phyloP scores from a whole-genome alignment of 345 rosid species.

The Ceriops tagal region DNA sequence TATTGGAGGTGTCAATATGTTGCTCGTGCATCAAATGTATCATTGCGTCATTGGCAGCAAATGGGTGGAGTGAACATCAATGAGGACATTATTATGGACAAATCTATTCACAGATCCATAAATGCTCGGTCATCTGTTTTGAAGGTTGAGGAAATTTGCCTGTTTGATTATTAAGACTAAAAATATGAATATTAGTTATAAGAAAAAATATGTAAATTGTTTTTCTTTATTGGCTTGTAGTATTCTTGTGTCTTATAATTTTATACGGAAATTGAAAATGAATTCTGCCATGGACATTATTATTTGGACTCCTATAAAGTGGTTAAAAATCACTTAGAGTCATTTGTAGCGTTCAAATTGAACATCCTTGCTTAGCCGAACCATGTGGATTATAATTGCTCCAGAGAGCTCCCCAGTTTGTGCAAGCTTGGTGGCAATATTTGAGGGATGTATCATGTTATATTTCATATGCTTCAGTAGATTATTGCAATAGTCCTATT shows the following conservation, averaged over 20 bases:
- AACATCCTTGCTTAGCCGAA: constrained; percentile 1
- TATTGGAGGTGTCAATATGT: constrained; percentile 95
- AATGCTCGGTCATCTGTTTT: constrained; percentile 84
- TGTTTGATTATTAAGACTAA: not conserved
- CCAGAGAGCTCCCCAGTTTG: not conserved
- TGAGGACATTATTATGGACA: constrained; percentile 79
- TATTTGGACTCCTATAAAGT: too few species aligned
- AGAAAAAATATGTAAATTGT: too few species aligned
- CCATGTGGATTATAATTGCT: not conserved
- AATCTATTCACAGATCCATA: constrained; percentile 67
- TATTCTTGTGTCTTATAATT: too few species aligned
- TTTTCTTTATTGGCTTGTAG: too few species aligned
- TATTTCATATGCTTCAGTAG: not conserved
- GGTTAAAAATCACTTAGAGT: too few species aligned
- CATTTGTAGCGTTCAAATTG: not conserved
- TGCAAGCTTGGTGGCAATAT: not conserved
- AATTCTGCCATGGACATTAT: too few species aligned
- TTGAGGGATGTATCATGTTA: not conserved
- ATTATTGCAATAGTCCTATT: not conserved
- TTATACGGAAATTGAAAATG: too few species aligned
- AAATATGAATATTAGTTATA: too few species aligned
- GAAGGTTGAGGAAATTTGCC: constrained; percentile 51
- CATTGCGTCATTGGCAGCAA: constrained; percentile 84
- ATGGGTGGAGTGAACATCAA: constrained; percentile 88
- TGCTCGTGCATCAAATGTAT: constrained; percentile 79